A percentile compares a stretch with the other conserved stretches of the same genome.
phyloP scores from a whole-genome alignment of 1,139 yeast species.

The Arxiozyma bovina region DNA sequence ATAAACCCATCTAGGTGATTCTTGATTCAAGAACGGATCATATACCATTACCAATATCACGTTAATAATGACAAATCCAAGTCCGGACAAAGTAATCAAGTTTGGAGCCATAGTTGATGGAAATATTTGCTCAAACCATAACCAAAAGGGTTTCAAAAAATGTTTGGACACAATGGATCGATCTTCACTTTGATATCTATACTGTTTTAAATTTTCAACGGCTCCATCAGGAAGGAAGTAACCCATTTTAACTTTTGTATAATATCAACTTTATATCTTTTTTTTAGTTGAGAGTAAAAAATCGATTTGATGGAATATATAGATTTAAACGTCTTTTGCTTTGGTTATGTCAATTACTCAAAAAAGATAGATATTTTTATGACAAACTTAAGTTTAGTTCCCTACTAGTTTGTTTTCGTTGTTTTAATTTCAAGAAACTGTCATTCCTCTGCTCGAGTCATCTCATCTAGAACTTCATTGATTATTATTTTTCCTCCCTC shows the following conservation, averaged over 20 bases:
- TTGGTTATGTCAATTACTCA: no score
- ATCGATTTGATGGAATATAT: no score
- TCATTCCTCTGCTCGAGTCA: no score
- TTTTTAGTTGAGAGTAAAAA: no score
- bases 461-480: no score
- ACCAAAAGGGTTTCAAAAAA: slow-evolving; percentile 67
- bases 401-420: no score
- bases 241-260: slow-evolving; percentile 43
- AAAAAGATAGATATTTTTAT: no score
- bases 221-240: slow-evolving; percentile 55
- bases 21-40: slow-evolving; percentile 56
- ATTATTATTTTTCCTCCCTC: no score
- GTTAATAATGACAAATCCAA: slow-evolving; percentile 59
- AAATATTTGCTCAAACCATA: slow-evolving; percentile 57
- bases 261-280: no score
- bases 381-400: no score
- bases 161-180: slow-evolving; percentile 67
- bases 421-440: no score
- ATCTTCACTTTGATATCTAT: slow-evolving; percentile 65
- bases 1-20: slow-evolving; percentile 71
- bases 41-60: slow-evolving; percentile 55
- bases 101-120: slow-evolving; percentile 87
- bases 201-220: slow-evolving; percentile 53
- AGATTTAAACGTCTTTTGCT: no score
- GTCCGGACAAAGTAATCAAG: slow-evolving; percentile 71